Conservation (phyloP, 2,329 filamentous ascomycete species). For the Trichoderma oligosporum region DNA sequence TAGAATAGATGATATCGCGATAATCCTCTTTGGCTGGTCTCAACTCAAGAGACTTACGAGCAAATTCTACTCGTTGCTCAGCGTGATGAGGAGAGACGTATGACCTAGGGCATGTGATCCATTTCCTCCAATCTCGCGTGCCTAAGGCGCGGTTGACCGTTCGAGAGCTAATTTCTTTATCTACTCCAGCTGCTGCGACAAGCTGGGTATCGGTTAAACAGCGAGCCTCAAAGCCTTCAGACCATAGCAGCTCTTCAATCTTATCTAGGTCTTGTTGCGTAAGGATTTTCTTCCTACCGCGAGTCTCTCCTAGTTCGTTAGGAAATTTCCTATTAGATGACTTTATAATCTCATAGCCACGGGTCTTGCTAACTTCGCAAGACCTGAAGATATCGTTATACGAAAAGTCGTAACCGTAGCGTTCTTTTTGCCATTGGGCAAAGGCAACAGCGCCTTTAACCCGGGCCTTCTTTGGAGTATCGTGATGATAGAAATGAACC, state of each 20-base stretch:
- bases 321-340: not conserved
- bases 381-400: not conserved
- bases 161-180: not conserved
- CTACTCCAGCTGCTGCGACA: not conserved
- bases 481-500: not conserved
- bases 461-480: not conserved
- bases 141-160: not conserved
- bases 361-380: not conserved
- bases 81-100: too few species aligned
- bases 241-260: not conserved
- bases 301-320: not conserved
- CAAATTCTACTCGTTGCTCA: not conserved
- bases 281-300: not conserved
- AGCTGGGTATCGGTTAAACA: not conserved
- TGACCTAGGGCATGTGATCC: not conserved
- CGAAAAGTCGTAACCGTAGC: not conserved
- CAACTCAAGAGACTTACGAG: not conserved
- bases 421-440: not conserved
- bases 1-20: not conserved
- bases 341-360: not conserved
- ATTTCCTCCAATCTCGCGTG: not conserved
- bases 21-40: not conserved
- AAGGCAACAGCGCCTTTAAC: not conserved
- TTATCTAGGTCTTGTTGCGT: not conserved
- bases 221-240: not conserved